A percentile compares a stretch with the other conserved stretches of the same genome.
phyloP scores from a whole-genome alignment of 176 grass and related monocot genomes.

The Olyra latifolia region DNA sequence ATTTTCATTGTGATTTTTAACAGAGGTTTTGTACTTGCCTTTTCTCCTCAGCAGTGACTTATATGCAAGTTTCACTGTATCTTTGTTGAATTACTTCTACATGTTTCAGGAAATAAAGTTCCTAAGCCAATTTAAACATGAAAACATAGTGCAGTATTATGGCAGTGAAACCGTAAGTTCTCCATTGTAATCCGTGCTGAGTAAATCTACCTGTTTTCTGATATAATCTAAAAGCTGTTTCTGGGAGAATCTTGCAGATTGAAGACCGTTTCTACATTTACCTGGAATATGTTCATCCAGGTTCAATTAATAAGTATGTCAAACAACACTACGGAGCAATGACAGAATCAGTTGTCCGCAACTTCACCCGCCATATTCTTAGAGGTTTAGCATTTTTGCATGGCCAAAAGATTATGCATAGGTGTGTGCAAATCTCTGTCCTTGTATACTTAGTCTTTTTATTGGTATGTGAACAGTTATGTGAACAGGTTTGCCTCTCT shows the following conservation, averaged over 20 bases:
- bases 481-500: not conserved
- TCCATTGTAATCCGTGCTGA: slow-evolving; percentile 12
- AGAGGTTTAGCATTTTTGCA: slow-evolving; percentile 86
- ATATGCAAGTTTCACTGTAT: slow-evolving; percentile 4
- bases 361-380: slow-evolving; percentile 97
- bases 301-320: slow-evolving; percentile 98
- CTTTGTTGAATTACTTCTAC: slow-evolving; percentile 37
- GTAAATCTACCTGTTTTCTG: not conserved
- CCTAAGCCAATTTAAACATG: slow-evolving; percentile 92
- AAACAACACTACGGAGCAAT: slow-evolving; percentile 80
- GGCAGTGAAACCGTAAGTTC: slow-evolving; percentile 84
- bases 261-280: slow-evolving; percentile 97
- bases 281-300: slow-evolving; percentile 95
- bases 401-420: slow-evolving; percentile 84
- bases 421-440: slow-evolving; percentile 30
- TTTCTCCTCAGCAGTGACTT: slow-evolving; percentile 15
- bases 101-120: slow-evolving; percentile 91
- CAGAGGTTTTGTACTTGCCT: not conserved
- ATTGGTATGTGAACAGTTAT: slow-evolving; percentile 23
- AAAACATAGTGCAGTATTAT: slow-evolving; percentile 97
- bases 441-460: slow-evolving; percentile 17
- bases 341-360: slow-evolving; percentile 90
- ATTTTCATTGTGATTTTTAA: not conserved
- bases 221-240: slow-evolving; percentile 27
- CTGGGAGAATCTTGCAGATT: slow-evolving; percentile 35